A percentile compares a stretch with the other conserved stretches of the same genome.
Evolutionary conservation across 371 early-diverging fungal species (phyloP).

Genomic region (Dichotomocladium elegans): DNA sequence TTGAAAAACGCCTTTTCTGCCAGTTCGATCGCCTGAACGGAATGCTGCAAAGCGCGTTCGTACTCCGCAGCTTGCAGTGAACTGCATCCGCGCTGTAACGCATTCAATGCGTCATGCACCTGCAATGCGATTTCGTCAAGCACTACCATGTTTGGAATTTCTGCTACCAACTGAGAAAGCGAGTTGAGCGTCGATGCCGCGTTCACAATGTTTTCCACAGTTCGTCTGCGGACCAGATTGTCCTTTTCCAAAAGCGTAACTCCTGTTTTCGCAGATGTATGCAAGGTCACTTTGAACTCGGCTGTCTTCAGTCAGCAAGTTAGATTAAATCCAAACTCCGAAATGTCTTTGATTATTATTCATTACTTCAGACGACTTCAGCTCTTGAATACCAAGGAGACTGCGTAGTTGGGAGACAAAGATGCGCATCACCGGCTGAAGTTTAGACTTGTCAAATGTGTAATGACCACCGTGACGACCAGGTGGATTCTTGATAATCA

Average conservation of each 20-base stretch:
- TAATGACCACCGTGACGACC: slow-evolving; percentile 8
- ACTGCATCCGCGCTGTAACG: slow-evolving; percentile 17
- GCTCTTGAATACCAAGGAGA: slow-evolving; percentile 71
- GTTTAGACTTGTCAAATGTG: slow-evolving; percentile 39
- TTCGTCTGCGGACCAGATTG: slow-evolving; percentile 59
- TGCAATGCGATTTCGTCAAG: slow-evolving; percentile 73
- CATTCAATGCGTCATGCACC: slow-evolving; percentile 42
- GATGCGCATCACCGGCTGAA: slow-evolving; percentile 70
- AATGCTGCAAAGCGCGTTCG: slow-evolving; percentile 42
- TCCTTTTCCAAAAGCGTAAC: slow-evolving; percentile 71
- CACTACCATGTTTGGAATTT: slow-evolving; percentile 91
- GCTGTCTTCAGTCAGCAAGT: slow-evolving; percentile 1
- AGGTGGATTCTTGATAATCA: slow-evolving; percentile 68
- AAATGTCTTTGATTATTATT: too few relatives aligned
- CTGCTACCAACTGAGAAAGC: slow-evolving; percentile 69
- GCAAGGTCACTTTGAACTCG: slow-evolving; percentile 8
- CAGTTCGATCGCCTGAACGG: slow-evolving; percentile 60
- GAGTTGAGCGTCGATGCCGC: slow-evolving; percentile 76
- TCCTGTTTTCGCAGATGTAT: slow-evolving; percentile 22
- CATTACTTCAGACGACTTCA: slow-evolving; percentile 7
- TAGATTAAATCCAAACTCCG: neutral
- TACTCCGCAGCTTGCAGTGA: slow-evolving; percentile 28
- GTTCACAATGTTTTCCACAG: slow-evolving; percentile 65
- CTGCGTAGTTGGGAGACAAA: slow-evolving; percentile 80
- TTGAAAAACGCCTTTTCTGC: slow-evolving; percentile 94